Evolutionary conservation across 2,329 filamentous ascomycete genomes (phyloP).

Genomic region (Lachnellula hyalina): DNA sequence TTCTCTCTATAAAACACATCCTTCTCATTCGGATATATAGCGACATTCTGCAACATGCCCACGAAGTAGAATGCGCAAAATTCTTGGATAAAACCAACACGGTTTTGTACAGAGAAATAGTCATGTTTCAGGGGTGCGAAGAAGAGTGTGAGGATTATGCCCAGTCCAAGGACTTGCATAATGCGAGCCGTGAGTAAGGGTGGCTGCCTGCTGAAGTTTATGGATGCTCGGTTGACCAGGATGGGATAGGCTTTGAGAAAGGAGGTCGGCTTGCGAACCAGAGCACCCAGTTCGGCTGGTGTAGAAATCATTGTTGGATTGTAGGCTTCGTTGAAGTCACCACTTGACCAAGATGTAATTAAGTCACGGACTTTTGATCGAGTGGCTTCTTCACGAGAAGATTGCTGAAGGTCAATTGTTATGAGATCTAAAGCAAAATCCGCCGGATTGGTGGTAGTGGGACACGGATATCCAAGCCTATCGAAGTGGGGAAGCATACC

Average conservation of each 20-base stretch:
- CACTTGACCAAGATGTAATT: slow-evolving; percentile 51
- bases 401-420: slow-evolving; percentile 67
- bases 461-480: slow-evolving; percentile 56
- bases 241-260: slow-evolving; percentile 61
- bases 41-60: slow-evolving; percentile 75
- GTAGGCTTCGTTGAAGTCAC: slow-evolving; percentile 17
- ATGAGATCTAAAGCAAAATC: slow-evolving; percentile 75
- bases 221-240: slow-evolving; percentile 59
- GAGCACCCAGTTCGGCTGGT: slow-evolving; percentile 65
- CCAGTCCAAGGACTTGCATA: slow-evolving; percentile 62
- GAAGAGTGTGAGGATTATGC: slow-evolving; percentile 59
- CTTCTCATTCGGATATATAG: slow-evolving; percentile 65
- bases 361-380: slow-evolving; percentile 56
- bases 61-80: slow-evolving; percentile 68
- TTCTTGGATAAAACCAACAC: slow-evolving; percentile 69
- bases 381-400: slow-evolving; percentile 55
- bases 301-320: slow-evolving; percentile 40
- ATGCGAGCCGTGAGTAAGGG: slow-evolving; percentile 58
- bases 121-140: slow-evolving; percentile 66
- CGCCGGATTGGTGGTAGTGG: slow-evolving; percentile 66
- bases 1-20: slow-evolving; percentile 75
- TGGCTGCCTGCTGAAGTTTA: slow-evolving; percentile 66
- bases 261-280: slow-evolving; percentile 57
- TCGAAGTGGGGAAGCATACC: slow-evolving; percentile 63
- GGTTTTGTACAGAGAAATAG: slow-evolving; percentile 65